A percentile compares a stretch with the other conserved stretches of the same genome.
Evolutionary conservation across 805 yeast species (phyloP).

Genomic region (Cyberlindnera nakhonratchasimensis): DNA sequence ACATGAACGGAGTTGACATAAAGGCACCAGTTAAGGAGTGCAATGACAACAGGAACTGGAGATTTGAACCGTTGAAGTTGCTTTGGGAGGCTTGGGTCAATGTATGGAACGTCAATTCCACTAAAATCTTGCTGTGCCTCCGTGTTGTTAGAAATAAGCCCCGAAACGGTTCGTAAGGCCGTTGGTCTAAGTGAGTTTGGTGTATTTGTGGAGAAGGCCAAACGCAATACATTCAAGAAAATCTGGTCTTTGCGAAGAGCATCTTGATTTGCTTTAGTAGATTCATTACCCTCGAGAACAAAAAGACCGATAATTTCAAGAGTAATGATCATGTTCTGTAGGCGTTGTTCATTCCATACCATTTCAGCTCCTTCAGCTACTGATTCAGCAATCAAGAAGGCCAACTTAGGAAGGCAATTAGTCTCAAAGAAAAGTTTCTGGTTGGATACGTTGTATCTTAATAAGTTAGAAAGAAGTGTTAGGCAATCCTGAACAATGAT

Average conservation of each 20-base stretch:
- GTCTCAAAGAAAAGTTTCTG: constrained; percentile 88
- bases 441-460: constrained; percentile 82
- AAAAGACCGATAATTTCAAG: constrained; percentile 72
- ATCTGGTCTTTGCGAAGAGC: constrained; percentile 58
- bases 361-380: constrained; percentile 40
- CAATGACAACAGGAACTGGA: constrained; percentile 65
- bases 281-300: constrained; percentile 69
- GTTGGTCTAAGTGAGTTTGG: constrained; percentile 63
- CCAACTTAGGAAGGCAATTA: constrained; percentile 66
- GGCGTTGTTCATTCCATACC: constrained; percentile 75
- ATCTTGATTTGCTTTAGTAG: constrained; percentile 57
- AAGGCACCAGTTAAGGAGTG: constrained; percentile 80
- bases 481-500: constrained; percentile 89
- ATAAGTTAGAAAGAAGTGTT: constrained; percentile 64
- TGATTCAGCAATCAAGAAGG: constrained; percentile 61
- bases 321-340: constrained; percentile 60
- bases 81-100: constrained; percentile 65
- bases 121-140: constrained; percentile 69
- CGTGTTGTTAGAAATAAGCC: constrained; percentile 63
- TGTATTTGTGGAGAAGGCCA: constrained; percentile 65
- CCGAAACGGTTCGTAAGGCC: constrained; percentile 75
- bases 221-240: constrained; percentile 58
- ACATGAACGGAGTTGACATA: constrained; percentile 76
- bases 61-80: constrained; percentile 29
- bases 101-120: constrained; percentile 85